Evolutionary conservation across 257 asterid genomes (phyloP).

Genomic region (Scutellaria barbata): DNA sequence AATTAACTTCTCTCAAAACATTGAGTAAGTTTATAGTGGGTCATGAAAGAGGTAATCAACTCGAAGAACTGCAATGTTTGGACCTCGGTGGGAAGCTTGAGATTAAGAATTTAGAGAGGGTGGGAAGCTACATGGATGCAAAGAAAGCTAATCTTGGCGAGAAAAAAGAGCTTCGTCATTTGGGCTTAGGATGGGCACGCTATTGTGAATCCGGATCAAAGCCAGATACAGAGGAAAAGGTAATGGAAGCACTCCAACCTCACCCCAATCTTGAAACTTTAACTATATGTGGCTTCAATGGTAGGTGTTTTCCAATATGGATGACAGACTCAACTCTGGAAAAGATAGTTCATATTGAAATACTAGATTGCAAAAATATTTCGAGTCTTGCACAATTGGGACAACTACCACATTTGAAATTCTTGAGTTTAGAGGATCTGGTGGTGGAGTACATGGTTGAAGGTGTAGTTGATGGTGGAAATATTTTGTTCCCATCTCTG

Average conservation of each 20-base stretch:
- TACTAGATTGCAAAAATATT: not conserved
- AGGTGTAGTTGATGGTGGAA: not conserved
- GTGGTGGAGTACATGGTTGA: conserved; percentile 31
- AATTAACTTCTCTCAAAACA: too few species aligned
- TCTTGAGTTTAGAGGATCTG: not conserved
- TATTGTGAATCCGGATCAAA: not conserved
- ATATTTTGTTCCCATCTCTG: too few species aligned
- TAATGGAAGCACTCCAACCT: not conserved
- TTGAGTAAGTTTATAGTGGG: too few species aligned
- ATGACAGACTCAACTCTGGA: conserved; percentile 25
- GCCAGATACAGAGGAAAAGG: not conserved
- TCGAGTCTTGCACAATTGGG: conserved; percentile 32
- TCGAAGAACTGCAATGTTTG: too few species aligned
- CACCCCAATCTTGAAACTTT: not conserved
- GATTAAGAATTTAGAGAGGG: too few species aligned
- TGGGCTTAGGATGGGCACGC: conserved; percentile 30
- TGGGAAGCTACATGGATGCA: not conserved
- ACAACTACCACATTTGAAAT: conserved; percentile 28
- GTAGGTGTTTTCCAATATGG: conserved; percentile 30
- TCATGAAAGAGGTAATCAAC: too few species aligned
- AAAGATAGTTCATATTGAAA: not conserved
- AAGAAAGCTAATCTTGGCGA: conserved; percentile 32
- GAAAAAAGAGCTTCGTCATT: conserved; percentile 33
- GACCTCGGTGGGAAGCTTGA: too few species aligned
- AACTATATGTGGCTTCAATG: not conserved